phyloP scores from a whole-genome alignment of 176 grass and related monocot species.

The Carex kokanica region DNA sequence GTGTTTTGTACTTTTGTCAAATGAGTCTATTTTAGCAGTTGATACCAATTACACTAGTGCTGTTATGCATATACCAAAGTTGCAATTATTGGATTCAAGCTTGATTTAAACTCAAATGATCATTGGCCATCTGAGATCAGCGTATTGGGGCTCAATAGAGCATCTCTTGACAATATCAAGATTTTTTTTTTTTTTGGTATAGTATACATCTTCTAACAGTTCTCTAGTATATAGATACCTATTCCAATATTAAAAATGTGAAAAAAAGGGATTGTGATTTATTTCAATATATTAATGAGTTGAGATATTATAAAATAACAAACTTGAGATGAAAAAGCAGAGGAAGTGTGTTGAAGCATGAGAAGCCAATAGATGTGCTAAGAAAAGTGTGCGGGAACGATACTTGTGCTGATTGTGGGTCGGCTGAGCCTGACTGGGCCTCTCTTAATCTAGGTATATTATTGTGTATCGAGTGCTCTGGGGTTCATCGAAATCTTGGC shows the following conservation, averaged over 20 bases:
- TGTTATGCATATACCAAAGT: not conserved
- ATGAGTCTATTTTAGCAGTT: not conserved
- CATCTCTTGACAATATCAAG: not conserved
- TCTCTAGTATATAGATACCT: not conserved
- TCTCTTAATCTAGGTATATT: slow-evolving; percentile 92
- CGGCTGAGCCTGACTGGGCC: slow-evolving; percentile 89
- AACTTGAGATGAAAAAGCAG: slow-evolving; percentile 14
- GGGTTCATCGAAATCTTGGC: slow-evolving; percentile 96
- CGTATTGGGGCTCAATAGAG: not conserved
- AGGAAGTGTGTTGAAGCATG: slow-evolving; percentile 65
- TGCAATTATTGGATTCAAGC: not conserved
- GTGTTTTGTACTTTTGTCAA: not conserved
- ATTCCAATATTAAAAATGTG: not conserved
- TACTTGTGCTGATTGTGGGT: slow-evolving; percentile 83
- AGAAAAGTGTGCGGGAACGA: slow-evolving; percentile 89
- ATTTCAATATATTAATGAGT: not conserved
- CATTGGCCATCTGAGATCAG: not conserved
- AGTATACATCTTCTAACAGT: not conserved
- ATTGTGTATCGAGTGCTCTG: slow-evolving; percentile 97
- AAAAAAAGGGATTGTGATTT: not conserved
- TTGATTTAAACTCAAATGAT: not conserved
- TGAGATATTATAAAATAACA: slow-evolving; percentile 13
- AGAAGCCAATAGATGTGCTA: slow-evolving; percentile 94
- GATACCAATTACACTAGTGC: not conserved
- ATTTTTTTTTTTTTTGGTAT: too few relatives aligned